Base-by-base conservation (phyloP, 768 basidiomycete genomes). In the Auriscalpium orientale region DNA sequence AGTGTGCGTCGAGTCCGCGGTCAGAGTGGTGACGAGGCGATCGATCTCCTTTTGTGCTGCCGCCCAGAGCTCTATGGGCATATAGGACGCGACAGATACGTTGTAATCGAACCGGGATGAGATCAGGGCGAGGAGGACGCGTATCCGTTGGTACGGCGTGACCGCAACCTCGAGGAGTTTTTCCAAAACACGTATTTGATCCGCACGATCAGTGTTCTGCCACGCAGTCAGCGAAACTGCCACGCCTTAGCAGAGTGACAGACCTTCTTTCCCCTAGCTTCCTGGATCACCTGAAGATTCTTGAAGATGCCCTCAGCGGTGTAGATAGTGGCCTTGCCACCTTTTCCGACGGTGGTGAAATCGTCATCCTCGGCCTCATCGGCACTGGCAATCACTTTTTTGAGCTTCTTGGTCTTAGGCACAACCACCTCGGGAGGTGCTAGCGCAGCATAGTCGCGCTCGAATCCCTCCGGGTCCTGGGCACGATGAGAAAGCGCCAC, bases 61-160 rank as follows among this genome's bases (percentile, higher is more conserved):
- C 8, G 86, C 68, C 97, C 97, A 98, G 48, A 91, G 79, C 40
- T 98, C 95, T 57, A 87, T 76, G 8, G 97, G 93, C 87, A 99
- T 97, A 67, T 92, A 84, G 1, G 85, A 81, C 8, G 87, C 76
- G 55, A 87, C 81, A 20, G 87, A 90, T 21, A 91, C 87, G 69
- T 93, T 95, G 76, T 97, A 98, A 74, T 99, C 97, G 68, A 98
- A 97, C 46, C 94, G 89, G 9, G 94, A 91, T 3, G 95, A 93
- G 64, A 98, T 83, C 54, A 98, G 81, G 15, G 94, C 89, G 51
- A 99, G 82, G 36, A 98, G 83, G 35, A 99, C 92, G 54, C 97
- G 88, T 58, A 99, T 94, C 61, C 84, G 85, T 67, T 95, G 92
- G 70, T 99, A 99, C 0, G 90, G 74, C 5, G 93, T 95, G 12